Base-by-base conservation (phyloP, 495 filamentous ascomycete species). In the Tuber aestivum region DNA sequence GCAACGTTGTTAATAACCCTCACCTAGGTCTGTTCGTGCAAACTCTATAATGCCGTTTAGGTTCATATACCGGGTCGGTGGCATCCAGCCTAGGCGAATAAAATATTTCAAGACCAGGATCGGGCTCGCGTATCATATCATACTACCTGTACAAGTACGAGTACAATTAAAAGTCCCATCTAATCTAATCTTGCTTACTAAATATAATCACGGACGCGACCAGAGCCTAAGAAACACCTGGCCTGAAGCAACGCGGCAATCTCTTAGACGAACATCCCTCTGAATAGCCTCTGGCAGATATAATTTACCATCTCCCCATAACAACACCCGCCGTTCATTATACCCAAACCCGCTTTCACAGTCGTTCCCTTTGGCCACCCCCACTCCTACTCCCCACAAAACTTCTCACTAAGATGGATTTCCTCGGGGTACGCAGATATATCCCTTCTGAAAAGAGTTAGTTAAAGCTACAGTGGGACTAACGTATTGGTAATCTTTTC, bases 381-480 rank as follows among this genome's bases (percentile, higher is more conserved):
- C 56, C 35, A 27, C 56, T 65, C 27, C 14, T 35, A 61, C n/a
- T 32, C 27, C 50, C 10, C 27, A 35, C 3, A 27, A 72, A 40
- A 14, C 41, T 40, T 23, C 20, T 42, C 75, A 48, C 76, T 73
- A 85, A 78, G 80, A 87, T 87, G 87, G 87, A 87, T 78, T 79
- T 87, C 71, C 87, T 89, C 44, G 86, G 87, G 86, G 87, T 87
- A 84, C 48, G 79, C 50, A n/a, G 44, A 38, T 20, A 40, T 8
- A 70, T 48, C 16, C 37, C 61, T 14, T 69, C 41, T 56, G 38
- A 18, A 37, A 45, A 35, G 18, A 68, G 3, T 23, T 45, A 45
- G 61, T 23, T 72, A 69, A 70, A 50, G 21, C 4, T 12, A 72
- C 37, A 32, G 56, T 65, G 56, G 12, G 56, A n/a, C 56, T 65